Evolutionary conservation across 2,329 filamentous ascomycete genomes (phyloP), one percentile per base, ranked within the genome.

Genomic region (Phoma sp.): DNA sequence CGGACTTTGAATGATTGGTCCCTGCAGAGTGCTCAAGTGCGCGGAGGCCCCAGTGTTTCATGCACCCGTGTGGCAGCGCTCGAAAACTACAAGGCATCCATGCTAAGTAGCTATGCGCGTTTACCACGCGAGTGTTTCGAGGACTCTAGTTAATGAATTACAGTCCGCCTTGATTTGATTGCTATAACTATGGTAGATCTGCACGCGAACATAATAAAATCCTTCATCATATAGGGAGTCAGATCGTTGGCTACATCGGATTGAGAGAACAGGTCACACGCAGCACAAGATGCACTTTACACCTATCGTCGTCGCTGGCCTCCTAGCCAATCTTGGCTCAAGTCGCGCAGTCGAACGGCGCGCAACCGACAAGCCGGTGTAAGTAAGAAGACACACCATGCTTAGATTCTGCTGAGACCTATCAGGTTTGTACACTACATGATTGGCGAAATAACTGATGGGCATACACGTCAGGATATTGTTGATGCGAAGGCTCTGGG

Each of bases 401-500:
- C 27, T 4, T 3, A 10, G 9, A 29, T 4, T 10, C 9, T 4
- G 22, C 15, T 43, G 8, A 31, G 12, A 27, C 19, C 12, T n/a
- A 17, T 43, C n/a, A 62, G 63, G 8, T 60, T 65, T 21, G 65
- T 60, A 5, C 64, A 69, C 22, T 67, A 68, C 32, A 68, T 69
- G 67, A 61, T 68, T 24, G 65, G 67, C 15, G 60, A 60, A 10
- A 62, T 67, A 29, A 37, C 40, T 25, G 49, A 61, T n/a, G 58
- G 49, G 6, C 60, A 69, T n/a, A 58, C 58, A 2, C 54, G 48
- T 12, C 60, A 69, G 37, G 70, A 73, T 10, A 69, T 73, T 36
- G 25, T 59, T 15, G 68, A 71, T 38, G 67, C 66, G 8, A 64
- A 66, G 43, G 47, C 59, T 2, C 55, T 74, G 1, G 75, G 74